These are phyloP conservation scores for Diplodia corticola DNA, from an alignment of 2,329 filamentous ascomycete genomes.

Conservation along the genomic window DNA sequence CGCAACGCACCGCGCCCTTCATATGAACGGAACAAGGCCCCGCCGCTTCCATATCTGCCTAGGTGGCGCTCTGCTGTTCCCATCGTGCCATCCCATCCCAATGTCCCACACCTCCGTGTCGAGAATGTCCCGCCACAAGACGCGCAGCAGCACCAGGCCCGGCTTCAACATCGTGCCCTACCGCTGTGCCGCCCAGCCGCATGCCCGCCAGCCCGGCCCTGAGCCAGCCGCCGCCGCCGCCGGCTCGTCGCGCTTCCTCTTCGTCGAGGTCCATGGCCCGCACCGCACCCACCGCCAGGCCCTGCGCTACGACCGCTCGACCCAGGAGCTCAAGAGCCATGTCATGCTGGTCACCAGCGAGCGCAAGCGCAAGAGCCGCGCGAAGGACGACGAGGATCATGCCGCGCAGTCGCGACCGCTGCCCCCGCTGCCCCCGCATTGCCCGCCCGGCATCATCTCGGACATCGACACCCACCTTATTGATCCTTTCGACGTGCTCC, in stretches of 20 bases:
- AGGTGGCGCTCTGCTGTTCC: neutral
- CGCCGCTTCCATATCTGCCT: neutral
- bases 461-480: neutral
- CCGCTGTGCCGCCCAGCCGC: neutral
- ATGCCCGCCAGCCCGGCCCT: neutral
- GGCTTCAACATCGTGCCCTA: neutral
- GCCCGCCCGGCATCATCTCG: neutral
- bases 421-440: neutral
- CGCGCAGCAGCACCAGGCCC: neutral
- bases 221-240: no score
- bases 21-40: neutral
- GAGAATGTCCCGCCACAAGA: neutral
- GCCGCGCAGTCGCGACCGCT: neutral
- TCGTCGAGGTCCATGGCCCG: neutral
- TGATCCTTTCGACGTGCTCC: neutral
- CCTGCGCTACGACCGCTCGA: constrained; percentile 3
- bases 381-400: neutral
- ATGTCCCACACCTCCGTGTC: no score
- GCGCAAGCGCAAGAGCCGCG: neutral
- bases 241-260: neutral
- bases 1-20: neutral
- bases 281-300: neutral
- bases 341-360: constrained; percentile 3
- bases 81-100: no score
- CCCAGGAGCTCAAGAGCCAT: constrained; percentile 4